Evolutionary conservation across 2,329 filamentous ascomycete genomes (phyloP).

Genomic region (Davidsoniella australis): DNA sequence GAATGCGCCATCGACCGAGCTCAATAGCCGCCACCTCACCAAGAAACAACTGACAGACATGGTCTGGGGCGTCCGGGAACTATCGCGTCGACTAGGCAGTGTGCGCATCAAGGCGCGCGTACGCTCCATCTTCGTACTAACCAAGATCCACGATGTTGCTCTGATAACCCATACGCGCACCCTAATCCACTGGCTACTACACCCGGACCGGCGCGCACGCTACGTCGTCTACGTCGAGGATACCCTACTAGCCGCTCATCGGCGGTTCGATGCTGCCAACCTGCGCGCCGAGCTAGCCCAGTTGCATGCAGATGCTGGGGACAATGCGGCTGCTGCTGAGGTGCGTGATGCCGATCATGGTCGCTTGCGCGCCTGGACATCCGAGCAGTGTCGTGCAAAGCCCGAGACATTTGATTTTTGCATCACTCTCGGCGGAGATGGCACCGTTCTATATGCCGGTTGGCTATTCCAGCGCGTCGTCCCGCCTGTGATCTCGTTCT

Average conservation of each 20-base stretch:
- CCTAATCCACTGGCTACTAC: slow-evolving; percentile 64
- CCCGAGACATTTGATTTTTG: slow-evolving; percentile 90
- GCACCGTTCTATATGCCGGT: slow-evolving; percentile 90
- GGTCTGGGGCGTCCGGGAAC: slow-evolving; percentile 85
- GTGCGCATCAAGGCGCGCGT: slow-evolving; percentile 71
- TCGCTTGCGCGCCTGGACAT: slow-evolving; percentile 68
- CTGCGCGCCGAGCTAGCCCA: slow-evolving; percentile 44
- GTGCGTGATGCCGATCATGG: slow-evolving; percentile 20
- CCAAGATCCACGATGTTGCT: slow-evolving; percentile 76
- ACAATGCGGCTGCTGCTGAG: slow-evolving; percentile 20
- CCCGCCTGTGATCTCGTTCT: slow-evolving; percentile 81
- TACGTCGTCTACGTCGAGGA: slow-evolving; percentile 78
- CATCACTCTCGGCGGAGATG: slow-evolving; percentile 81
- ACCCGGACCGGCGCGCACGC: slow-evolving; percentile 43
- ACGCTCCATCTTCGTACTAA: slow-evolving; percentile 69
- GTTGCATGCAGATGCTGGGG: slow-evolving; percentile 21
- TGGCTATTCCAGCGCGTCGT: slow-evolving; percentile 96
- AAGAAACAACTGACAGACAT: slow-evolving; percentile 94
- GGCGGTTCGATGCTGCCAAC: slow-evolving; percentile 54
- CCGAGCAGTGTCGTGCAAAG: slow-evolving; percentile 55
- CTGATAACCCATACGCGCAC: slow-evolving; percentile 63
- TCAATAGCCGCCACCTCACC: slow-evolving; percentile 61
- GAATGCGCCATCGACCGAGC: background rate
- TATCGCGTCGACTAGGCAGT: slow-evolving; percentile 71
- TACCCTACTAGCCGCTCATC: slow-evolving; percentile 50